Conservation (phyloP, 352 stramenopile genomes). For the Pythium brachiatum region DNA sequence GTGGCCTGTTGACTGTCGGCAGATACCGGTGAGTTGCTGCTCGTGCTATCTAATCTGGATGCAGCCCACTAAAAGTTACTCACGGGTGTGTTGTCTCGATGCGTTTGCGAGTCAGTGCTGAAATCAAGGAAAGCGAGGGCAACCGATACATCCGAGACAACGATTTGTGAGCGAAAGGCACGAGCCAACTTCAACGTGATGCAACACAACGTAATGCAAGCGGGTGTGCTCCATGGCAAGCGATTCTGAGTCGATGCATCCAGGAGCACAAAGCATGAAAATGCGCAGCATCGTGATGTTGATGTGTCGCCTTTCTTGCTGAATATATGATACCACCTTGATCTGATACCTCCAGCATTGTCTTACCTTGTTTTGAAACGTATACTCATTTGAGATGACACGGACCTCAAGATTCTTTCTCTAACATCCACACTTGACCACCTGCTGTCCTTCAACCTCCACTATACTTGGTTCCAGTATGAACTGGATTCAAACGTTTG, state of each 20-base stretch:
- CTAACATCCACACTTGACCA: conserved; percentile 16
- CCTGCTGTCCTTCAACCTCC: conserved; percentile 13
- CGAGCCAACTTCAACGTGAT: conserved; percentile 8
- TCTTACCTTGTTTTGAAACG: conserved; percentile 7
- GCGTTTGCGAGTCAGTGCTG: conserved; percentile 39
- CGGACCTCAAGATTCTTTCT: conserved; percentile 1
- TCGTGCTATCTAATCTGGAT: background rate
- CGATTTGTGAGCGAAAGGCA: conserved; percentile 48
- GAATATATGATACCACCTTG: background rate
- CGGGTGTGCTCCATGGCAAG: conserved; percentile 13
- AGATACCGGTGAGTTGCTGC: conserved; percentile 63
- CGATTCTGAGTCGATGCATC: background rate
- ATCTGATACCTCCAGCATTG: background rate
- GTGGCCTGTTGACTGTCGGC: conserved; percentile 75
- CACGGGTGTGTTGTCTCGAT: background rate
- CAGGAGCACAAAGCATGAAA: background rate
- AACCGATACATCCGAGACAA: conserved; percentile 88
- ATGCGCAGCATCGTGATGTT: background rate
- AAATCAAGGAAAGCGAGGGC: conserved; percentile 88
- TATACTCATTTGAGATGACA: conserved; percentile 1
- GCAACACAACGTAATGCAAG: background rate
- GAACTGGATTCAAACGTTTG: conserved; percentile 24
- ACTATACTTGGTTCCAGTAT: conserved; percentile 20
- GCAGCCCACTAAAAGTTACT: conserved; percentile 1
- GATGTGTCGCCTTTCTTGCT: background rate